Conservation (phyloP, 2,329 filamentous ascomycete genomes). For the Colletotrichum sp. region DNA sequence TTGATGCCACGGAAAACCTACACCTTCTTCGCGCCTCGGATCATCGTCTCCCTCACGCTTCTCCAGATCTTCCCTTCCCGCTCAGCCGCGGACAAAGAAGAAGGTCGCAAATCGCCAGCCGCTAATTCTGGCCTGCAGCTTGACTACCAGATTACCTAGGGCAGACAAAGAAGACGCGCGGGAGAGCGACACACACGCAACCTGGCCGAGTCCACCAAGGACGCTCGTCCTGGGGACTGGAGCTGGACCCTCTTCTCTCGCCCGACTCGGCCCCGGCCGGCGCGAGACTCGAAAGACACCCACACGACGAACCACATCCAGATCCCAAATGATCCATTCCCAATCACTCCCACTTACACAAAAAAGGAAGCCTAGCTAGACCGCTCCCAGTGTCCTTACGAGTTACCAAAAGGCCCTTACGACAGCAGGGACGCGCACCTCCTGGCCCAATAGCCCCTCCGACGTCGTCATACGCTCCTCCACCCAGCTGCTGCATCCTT, state of each 20-base stretch:
- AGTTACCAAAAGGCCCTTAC: neutral
- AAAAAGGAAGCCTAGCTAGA: neutral
- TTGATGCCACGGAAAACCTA: neutral
- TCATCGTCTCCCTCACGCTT: neutral
- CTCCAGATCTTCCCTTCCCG: neutral
- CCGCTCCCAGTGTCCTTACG: neutral
- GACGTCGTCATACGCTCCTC: neutral
- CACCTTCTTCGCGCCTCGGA: neutral
- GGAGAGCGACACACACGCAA: neutral
- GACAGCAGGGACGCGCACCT: neutral
- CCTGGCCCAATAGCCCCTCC: neutral
- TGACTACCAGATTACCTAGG: neutral
- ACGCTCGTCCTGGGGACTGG: neutral
- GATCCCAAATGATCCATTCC: neutral
- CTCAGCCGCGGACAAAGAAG: neutral
- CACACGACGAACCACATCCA: neutral
- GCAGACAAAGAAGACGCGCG: neutral
- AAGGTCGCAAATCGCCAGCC: neutral
- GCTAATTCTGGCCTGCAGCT: neutral
- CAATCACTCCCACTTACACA: neutral
- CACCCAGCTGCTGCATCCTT: slow-evolving; percentile 7
- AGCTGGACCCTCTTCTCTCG: neutral
- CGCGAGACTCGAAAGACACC: neutral
- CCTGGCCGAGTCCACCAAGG: neutral
- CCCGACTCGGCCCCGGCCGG: neutral